A percentile compares a stretch with the other conserved stretches of the same genome.
These are phyloP conservation scores for Zalerion maritima DNA, from an alignment of 495 filamentous ascomycete genomes.

Conservation along the genomic window DNA sequence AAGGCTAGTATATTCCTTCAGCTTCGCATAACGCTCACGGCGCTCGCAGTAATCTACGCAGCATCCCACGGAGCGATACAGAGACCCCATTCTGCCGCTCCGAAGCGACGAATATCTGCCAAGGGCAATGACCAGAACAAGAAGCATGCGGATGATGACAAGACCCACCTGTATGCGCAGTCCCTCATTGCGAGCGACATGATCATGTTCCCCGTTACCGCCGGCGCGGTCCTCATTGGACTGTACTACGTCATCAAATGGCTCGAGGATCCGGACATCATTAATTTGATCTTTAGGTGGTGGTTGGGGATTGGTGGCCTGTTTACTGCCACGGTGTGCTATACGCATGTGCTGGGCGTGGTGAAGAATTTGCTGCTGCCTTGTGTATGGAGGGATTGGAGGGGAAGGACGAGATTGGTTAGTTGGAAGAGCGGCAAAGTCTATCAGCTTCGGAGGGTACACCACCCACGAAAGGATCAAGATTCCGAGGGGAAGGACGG, in stretches of 20 bases:
- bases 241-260: conserved; percentile 86
- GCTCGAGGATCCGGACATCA: conserved; percentile 60
- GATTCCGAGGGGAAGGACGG: too few species aligned
- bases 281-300: conserved; percentile 72
- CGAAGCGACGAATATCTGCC: too few species aligned
- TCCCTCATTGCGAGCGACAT: conserved; percentile 70
- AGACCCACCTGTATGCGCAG: conserved; percentile 53
- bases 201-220: conserved; percentile 72
- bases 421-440: too few species aligned
- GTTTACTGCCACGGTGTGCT: too few species aligned
- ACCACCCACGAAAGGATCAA: too few species aligned
- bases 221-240: conserved; percentile 53
- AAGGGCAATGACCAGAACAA: conserved; percentile 32
- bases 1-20: too few species aligned
- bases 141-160: conserved; percentile 38
- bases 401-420: too few species aligned
- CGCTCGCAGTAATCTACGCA: conserved; percentile 29
- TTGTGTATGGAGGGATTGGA: too few species aligned
- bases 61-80: conserved; percentile 38
- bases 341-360: too few species aligned
- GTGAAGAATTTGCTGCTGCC: too few species aligned
- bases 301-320: too few species aligned
- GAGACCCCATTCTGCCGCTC: conserved; percentile 63
- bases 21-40: conserved; percentile 22
- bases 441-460: too few species aligned